A percentile compares a stretch with the other conserved stretches of the same genome.
Evolutionary conservation across 257 asterid species (phyloP).

Genomic region (Nicotiana attenuata): DNA sequence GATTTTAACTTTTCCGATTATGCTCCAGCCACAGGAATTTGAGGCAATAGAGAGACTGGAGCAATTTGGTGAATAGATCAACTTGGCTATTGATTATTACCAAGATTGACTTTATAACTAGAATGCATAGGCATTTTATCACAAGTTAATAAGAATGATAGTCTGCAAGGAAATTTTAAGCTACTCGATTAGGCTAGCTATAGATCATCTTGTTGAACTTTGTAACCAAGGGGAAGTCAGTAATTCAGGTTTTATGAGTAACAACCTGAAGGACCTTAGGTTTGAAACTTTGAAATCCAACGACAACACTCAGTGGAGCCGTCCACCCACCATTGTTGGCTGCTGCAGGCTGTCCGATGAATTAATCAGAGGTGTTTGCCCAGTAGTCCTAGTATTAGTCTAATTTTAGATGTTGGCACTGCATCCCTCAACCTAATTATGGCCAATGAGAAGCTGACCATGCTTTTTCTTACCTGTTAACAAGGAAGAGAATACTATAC

Average conservation of each 20-base stretch:
- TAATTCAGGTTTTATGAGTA: neutral
- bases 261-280: neutral
- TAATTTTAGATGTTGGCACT: neutral
- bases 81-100: neutral
- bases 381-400: neutral
- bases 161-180: neutral
- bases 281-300: neutral
- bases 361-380: neutral
- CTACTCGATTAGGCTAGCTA: neutral
- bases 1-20: neutral
- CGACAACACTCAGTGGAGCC: neutral
- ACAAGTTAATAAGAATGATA: neutral
- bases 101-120: neutral
- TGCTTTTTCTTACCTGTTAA: neutral
- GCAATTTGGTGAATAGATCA: neutral
- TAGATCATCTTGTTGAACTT: neutral
- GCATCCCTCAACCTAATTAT: neutral
- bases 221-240: neutral
- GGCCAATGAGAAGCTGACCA: neutral
- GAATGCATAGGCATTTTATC: neutral
- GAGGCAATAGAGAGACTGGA: neutral
- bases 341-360: neutral
- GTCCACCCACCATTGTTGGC: neutral
- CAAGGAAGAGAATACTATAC: neutral
- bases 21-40: neutral